These are phyloP conservation scores for Balamuthia mandrillaris DNA, from an alignment of 208 protist species.

Conservation along the genomic window DNA sequence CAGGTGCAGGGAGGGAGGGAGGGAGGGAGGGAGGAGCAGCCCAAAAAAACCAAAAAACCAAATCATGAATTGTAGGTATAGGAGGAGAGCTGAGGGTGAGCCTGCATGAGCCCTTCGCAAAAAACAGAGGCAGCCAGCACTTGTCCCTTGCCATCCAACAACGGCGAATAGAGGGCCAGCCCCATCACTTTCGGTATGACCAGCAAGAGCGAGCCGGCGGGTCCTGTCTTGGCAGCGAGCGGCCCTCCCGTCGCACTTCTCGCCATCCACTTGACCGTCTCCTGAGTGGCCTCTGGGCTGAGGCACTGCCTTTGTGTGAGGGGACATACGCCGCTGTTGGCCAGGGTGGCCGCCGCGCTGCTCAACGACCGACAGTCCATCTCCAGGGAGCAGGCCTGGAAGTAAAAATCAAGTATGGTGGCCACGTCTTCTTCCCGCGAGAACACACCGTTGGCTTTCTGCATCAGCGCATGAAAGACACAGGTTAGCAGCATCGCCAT, in stretches of 20 bases:
- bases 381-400: conserved; percentile 40
- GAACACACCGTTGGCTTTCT: background rate
- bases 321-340: conserved; percentile 49
- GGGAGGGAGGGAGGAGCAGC: too few species aligned
- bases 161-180: conserved; percentile 36
- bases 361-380: conserved; percentile 29
- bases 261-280: too few species aligned
- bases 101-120: background rate
- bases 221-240: too few species aligned
- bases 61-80: too few species aligned
- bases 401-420: conserved; percentile 52
- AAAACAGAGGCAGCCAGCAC: conserved; percentile 26
- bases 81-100: too few species aligned
- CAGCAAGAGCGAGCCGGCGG: conserved; percentile 38
- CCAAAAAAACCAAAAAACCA: too few species aligned
- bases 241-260: too few species aligned
- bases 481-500: too few species aligned
- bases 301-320: too few species aligned
- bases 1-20: too few species aligned
- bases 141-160: conserved; percentile 14
- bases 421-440: background rate
- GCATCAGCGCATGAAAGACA: too few species aligned
- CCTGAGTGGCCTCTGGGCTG: too few species aligned
- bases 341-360: conserved; percentile 51
- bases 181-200: conserved; percentile 42